A percentile compares a stretch with the other conserved stretches of the same genome.
These are phyloP conservation scores for Neckera pumila DNA, from an alignment of 225 moss, liverwort and hornwort genomes.

Conservation along the genomic window DNA sequence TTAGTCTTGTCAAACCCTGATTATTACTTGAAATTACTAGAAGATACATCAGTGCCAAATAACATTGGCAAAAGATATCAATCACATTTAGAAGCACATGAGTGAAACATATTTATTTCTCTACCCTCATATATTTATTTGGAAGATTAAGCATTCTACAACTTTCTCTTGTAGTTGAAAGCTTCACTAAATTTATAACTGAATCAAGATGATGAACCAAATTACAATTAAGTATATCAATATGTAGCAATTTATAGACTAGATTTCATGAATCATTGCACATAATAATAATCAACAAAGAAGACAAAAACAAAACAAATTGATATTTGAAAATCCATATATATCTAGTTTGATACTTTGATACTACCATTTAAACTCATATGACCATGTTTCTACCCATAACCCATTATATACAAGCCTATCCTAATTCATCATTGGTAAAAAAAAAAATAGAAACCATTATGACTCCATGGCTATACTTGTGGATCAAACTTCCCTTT, in stretches of 20 bases:
- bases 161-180: not conserved
- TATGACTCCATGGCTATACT: fast-evolving
- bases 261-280: not conserved
- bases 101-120: not conserved
- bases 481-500: not conserved
- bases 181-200: not conserved
- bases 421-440: not conserved
- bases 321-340: not conserved
- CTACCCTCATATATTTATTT: not conserved
- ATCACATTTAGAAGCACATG: not conserved
- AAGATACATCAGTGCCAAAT: not conserved
- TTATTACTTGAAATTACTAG: not conserved
- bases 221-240: not conserved
- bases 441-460: not conserved
- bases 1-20: not conserved
- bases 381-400: not conserved
- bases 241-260: not conserved
- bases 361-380: not conserved
- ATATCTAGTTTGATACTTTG: not conserved
- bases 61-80: no score
- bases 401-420: not conserved
- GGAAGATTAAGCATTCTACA: not conserved
- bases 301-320: not conserved
- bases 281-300: not conserved
- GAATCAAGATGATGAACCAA: no score